Evolutionary conservation across 495 filamentous ascomycete species (phyloP), one percentile per base, ranked within the genome.

Genomic region (Aspergillus biplanus): DNA sequence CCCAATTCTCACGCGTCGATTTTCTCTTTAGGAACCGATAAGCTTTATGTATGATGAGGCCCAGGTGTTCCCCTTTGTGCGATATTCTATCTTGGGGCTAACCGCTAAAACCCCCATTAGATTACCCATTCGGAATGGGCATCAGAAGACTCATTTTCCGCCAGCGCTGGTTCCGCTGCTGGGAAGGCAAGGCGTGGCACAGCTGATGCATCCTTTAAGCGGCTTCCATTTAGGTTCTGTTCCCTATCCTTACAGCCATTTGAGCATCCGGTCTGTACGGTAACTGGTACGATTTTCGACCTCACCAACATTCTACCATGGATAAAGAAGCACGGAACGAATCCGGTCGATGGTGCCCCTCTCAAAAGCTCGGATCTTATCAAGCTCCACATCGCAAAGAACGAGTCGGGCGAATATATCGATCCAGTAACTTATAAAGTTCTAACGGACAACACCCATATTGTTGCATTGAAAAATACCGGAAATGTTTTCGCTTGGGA

Each of bases 391-490:
- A 92, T 97, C 70, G 85, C 90, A 56, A 94, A 96, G 75, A 99
- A 98, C 74, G 94, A 91, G 57, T 89, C 94, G 59, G 92, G 89
- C 58, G 96, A 99, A 67, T 91, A 92, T 67, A 91, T 97, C 64
- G 95, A 99, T 73, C 95, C 95, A 2, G 94, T 99, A 21, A 97
- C 92, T 4, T 98, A 89, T 82, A 99, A 99, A 77, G 89, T 95
- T 11, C 89, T 99, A 67, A 99, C 95, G 42, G 93, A 99, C 72
- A 98, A 97, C 73, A 97, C 96, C 8, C 95, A 99, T 72, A 90
- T 99, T 49, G 91, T 98, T 49, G 93, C 93, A 33, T 79, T 99
- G 62, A 82, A 88, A 52, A 92, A 91, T 67, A 91, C 92, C 42
- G 92, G 92, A 37, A 98, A 98, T 78, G 96, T 97, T 7, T 99